Evolutionary conservation across 2,329 filamentous ascomycete species (phyloP).

Genomic region (Penicillium occitanis): DNA sequence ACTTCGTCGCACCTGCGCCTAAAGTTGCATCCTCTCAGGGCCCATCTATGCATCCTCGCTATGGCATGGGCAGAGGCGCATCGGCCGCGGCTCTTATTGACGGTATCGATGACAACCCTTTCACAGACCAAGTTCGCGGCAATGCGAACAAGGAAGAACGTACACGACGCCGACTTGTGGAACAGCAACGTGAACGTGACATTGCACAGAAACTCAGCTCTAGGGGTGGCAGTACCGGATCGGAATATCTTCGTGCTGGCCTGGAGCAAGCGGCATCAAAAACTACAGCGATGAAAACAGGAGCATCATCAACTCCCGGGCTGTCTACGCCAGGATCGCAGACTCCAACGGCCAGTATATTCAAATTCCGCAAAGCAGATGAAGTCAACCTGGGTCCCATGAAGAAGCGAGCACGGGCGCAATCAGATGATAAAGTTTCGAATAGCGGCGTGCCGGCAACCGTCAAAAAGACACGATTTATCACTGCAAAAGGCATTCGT

Average conservation of each 20-base stretch:
- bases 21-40: constrained; percentile 22
- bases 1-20: constrained; percentile 44
- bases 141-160: constrained; percentile 44
- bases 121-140: constrained; percentile 43
- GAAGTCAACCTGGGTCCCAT: constrained; percentile 43
- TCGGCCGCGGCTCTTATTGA: constrained; percentile 46
- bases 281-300: not conserved
- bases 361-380: constrained; percentile 32
- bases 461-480: constrained; percentile 71
- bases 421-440: constrained; percentile 26
- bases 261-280: constrained; percentile 27
- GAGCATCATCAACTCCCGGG: constrained; percentile 23
- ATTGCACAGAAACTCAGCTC: constrained; percentile 45
- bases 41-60: constrained; percentile 9
- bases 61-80: constrained; percentile 24
- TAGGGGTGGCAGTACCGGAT: constrained; percentile 36
- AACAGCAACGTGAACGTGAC: constrained; percentile 47
- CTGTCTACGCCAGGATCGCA: constrained; percentile 14
- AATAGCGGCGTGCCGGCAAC: constrained; percentile 30
- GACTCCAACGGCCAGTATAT: constrained; percentile 24
- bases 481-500: constrained; percentile 73
- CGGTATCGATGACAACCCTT: constrained; percentile 41
- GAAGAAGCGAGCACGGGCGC: constrained; percentile 39
- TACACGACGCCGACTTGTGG: constrained; percentile 43
- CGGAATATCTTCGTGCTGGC: constrained; percentile 46